Evolutionary conservation across 2,329 filamentous ascomycete genomes (phyloP), one percentile per base, ranked within the genome.

Genomic region (Colletotrichum euphorbiae): DNA sequence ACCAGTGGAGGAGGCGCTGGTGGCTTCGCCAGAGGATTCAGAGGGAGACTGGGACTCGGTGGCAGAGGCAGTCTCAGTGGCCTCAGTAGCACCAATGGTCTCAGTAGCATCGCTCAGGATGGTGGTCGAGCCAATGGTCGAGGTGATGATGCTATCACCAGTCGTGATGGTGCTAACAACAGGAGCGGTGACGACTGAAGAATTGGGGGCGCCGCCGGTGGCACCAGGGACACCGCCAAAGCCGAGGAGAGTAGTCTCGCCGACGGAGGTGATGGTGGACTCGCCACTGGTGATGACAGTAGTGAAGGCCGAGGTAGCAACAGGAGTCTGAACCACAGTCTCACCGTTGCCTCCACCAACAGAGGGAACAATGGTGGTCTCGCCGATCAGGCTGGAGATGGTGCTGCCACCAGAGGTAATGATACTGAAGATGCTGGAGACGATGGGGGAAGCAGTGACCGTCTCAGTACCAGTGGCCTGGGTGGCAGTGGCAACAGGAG

Each of bases 391-490:
- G 46, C 78, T 78, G 69, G 75, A 80, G 71, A 77, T 76, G 55
- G 79, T 74, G 69, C 77, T 81, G 54, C 80, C 81, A 40, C 77
- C 75, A 67, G 75, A 64, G 48, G 74, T 72, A 45, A 74, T 73
- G 51, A 59, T 66, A 64, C 70, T 55, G 59, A 63, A 69, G 43
- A 70, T 48, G 13, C 59, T 62, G 15, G 66, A 65, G 28, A 69
- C 51, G n/a, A 68, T 40, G 2, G 69, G 46, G 43, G 50, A 11
- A 31, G 48, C 66, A 8, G 56, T 57, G 56, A 60, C 69, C 19
- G 60, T 70, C n/a, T 45, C 46, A 15, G 61, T 65, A 42, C 56
- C 59, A 55, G 55, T 67, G 17, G 54, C n/a, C 61, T 62, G 43
- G 42, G 36, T 50, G 19, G 58, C 64, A 57, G 59, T 67, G 63